Conservation (phyloP, 148 eudicot species). For the Fagopyrum homotropicum region DNA sequence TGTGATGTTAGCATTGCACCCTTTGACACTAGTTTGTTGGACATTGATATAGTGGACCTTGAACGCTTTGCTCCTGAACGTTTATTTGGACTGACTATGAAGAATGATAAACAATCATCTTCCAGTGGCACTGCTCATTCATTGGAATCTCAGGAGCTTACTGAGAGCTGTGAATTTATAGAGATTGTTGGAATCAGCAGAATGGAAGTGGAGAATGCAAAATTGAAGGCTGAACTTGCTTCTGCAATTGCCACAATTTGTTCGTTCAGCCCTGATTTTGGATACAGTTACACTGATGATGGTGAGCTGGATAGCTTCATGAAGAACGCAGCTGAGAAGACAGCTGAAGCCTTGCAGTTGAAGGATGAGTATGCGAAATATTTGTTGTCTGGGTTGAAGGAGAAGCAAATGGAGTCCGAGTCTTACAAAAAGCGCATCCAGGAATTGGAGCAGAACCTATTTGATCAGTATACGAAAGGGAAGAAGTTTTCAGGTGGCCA, state of each 20-base stretch:
- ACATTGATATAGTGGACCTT: constrained; percentile 71
- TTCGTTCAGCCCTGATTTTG: constrained; percentile 49
- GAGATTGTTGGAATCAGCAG: no score
- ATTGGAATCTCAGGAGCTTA: no score
- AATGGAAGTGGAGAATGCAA: constrained; percentile 55
- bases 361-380: constrained; percentile 84
- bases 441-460: constrained; percentile 74
- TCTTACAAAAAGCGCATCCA: constrained; percentile 85
- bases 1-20: constrained; percentile 89
- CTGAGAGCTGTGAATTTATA: no score
- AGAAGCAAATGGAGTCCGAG: constrained; percentile 61
- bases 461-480: constrained; percentile 46
- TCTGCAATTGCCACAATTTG: constrained; percentile 79
- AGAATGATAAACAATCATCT: no score
- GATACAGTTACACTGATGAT: constrained; percentile 55
- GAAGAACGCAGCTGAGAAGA: constrained; percentile 73
- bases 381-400: constrained; percentile 54
- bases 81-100: constrained; percentile 47
- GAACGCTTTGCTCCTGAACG: constrained; percentile 84
- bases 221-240: constrained; percentile 89
- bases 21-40: constrained; percentile 77
- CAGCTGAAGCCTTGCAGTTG: constrained; percentile 70
- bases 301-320: constrained; percentile 43
- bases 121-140: no score
- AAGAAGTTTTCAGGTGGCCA: constrained; percentile 34